Conservation (phyloP, 306 rosid species). For the Calophaca sinica region DNA sequence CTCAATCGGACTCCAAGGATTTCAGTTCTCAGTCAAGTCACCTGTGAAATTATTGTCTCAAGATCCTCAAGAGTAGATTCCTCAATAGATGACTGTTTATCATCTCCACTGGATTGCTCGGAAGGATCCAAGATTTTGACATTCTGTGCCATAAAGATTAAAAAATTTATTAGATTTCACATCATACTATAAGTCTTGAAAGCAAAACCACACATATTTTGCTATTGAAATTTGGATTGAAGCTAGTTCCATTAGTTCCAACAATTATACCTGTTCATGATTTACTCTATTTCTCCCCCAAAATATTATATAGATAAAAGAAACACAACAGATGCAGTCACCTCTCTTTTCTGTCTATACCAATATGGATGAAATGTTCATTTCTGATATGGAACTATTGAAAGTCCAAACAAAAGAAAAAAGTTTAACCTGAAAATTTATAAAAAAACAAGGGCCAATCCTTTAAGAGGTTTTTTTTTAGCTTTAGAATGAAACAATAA, state of each 20-base stretch:
- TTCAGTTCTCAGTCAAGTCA: slow-evolving; percentile 35
- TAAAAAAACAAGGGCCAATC: no score
- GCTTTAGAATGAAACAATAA: slow-evolving; percentile 9
- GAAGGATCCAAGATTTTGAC: slow-evolving; percentile 41
- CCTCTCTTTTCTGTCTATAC: slow-evolving; percentile 6
- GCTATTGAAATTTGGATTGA: not conserved
- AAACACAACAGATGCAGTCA: not conserved
- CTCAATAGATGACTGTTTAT: slow-evolving; percentile 59
- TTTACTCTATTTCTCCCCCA: slow-evolving; percentile 21
- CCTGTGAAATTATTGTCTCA: slow-evolving; percentile 68
- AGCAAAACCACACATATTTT: slow-evolving; percentile 9
- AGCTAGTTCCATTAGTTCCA: slow-evolving; percentile 4
- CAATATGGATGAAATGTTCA: not conserved
- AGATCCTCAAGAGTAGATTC: slow-evolving; percentile 67
- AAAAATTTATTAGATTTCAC: slow-evolving; percentile 13
- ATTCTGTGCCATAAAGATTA: slow-evolving; percentile 37
- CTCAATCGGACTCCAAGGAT: not conserved
- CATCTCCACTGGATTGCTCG: slow-evolving; percentile 48
- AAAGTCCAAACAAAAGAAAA: not conserved
- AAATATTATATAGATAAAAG: not conserved
- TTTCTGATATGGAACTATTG: not conserved
- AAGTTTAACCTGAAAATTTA: no score
- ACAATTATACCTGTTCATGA: slow-evolving; percentile 14
- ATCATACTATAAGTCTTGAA: slow-evolving; percentile 29
- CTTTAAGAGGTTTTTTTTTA: not conserved